phyloP scores from a whole-genome alignment of 768 basidiomycete species.

The Boletus reticuloceps region DNA sequence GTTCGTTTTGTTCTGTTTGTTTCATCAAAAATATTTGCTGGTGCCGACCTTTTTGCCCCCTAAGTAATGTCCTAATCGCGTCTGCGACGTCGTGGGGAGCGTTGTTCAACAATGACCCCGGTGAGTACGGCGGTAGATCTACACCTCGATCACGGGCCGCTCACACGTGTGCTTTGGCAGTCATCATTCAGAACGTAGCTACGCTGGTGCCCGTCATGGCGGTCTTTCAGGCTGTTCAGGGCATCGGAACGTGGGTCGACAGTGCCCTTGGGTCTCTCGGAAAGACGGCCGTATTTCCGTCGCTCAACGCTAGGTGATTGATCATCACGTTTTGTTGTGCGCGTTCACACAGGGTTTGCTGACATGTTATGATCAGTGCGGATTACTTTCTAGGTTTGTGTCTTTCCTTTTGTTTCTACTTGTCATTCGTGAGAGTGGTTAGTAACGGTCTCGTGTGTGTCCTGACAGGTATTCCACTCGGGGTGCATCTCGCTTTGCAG shows the following conservation, averaged over 20 bases:
- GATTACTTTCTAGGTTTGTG: constrained; percentile 33
- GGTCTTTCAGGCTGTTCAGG: constrained; percentile 23
- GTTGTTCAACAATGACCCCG: constrained; percentile 57
- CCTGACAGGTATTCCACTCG: constrained; percentile 33
- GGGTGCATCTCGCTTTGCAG: constrained; percentile 20
- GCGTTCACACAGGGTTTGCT: not conserved
- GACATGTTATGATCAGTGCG: constrained; percentile 6
- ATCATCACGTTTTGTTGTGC: not conserved
- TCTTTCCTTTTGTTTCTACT: not conserved
- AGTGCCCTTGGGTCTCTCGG: constrained; percentile 18
- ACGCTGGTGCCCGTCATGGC: constrained; percentile 45
- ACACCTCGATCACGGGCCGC: not conserved
- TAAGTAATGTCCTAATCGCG: constrained; percentile 42
- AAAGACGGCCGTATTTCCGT: constrained; percentile 21
- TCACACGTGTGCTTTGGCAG: constrained; percentile 22
- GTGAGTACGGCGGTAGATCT: constrained; percentile 18
- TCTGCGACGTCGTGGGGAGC: constrained; percentile 51
- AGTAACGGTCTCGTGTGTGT: not conserved
- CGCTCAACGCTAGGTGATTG: constrained; percentile 23
- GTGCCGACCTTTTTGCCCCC: not conserved
- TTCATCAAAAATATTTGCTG: no score
- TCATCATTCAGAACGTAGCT: constrained; percentile 44
- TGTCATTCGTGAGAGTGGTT: no score
- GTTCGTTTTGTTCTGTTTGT: not conserved
- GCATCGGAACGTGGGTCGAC: constrained; percentile 20